phyloP scores from a whole-genome alignment of 257 asterid species.

The Solanum corneliomulleri region DNA sequence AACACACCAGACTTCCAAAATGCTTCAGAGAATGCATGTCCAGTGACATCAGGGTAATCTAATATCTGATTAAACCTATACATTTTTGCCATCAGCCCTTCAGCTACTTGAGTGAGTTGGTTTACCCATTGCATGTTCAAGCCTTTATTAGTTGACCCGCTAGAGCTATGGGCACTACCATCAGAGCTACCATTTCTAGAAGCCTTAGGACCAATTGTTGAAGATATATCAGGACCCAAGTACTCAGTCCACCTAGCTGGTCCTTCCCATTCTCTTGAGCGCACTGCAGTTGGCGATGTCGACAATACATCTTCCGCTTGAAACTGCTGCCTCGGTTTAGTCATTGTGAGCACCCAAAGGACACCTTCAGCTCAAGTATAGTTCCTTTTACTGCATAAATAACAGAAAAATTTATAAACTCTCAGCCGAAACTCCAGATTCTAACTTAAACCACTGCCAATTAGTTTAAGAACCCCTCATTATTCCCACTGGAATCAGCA shows the following conservation, averaged over 20 bases:
- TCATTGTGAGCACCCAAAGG: constrained; percentile 39
- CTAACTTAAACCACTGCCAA: neutral
- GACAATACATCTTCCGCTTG: constrained; percentile 58
- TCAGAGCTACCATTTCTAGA: constrained; percentile 48
- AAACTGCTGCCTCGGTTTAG: constrained; percentile 57
- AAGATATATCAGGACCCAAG: constrained; percentile 60
- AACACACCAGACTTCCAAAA: constrained; percentile 96
- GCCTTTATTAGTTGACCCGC: constrained; percentile 58
- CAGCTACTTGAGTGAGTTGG: constrained; percentile 94
- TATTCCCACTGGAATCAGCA: neutral
- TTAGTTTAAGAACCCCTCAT: neutral
- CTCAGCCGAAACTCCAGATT: neutral
- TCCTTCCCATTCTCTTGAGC: constrained; percentile 85
- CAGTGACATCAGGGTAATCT: constrained; percentile 80
- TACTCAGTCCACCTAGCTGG: constrained; percentile 93
- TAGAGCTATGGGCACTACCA: constrained; percentile 35
- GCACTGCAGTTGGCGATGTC: constrained; percentile 43
- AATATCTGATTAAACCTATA: constrained; percentile 86
- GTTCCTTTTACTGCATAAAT: constrained; percentile 24
- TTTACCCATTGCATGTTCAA: constrained; percentile 95
- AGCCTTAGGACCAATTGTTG: constrained; percentile 20
- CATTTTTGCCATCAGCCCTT: constrained; percentile 96
- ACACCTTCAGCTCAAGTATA: constrained; percentile 7
- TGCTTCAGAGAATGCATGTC: constrained; percentile 75
- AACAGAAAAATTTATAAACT: neutral